Evolutionary conservation across 345 rosid genomes (phyloP).

Genomic region (Eucalyptus polybractea): DNA sequence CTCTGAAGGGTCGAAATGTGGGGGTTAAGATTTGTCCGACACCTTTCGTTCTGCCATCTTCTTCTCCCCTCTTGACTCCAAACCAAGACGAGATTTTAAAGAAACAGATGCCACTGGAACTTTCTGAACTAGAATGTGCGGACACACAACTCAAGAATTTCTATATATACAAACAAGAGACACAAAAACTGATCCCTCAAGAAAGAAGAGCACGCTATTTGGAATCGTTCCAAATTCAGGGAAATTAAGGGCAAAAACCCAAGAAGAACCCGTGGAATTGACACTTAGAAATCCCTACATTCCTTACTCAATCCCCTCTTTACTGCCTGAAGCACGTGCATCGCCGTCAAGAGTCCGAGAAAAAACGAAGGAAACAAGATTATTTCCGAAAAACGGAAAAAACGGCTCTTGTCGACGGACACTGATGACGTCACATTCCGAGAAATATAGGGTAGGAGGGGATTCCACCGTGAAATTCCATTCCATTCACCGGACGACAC

Average conservation of each 20-base stretch:
- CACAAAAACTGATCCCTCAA: neutral
- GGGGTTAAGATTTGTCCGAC: slow-evolving; percentile 69
- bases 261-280: neutral
- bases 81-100: neutral
- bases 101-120: neutral
- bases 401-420: too few species aligned
- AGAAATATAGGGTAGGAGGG: too few species aligned
- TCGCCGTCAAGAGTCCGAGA: too few species aligned
- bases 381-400: neutral
- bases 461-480: too few species aligned
- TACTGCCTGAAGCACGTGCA: too few species aligned
- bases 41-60: slow-evolving; percentile 83
- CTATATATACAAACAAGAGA: neutral
- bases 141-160: neutral
- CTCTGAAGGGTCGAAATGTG: slow-evolving; percentile 79
- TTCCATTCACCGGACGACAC: too few species aligned
- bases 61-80: neutral
- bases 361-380: neutral
- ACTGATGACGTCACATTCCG: neutral
- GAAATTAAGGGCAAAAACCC: neutral
- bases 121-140: neutral
- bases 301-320: too few species aligned
- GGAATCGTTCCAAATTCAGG: neutral
- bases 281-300: too few species aligned
- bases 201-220: neutral